A percentile compares a stretch with the other conserved stretches of the same genome.
Conservation (phyloP, 2,329 filamentous ascomycete species). For the Cladorrhinum sp. region DNA sequence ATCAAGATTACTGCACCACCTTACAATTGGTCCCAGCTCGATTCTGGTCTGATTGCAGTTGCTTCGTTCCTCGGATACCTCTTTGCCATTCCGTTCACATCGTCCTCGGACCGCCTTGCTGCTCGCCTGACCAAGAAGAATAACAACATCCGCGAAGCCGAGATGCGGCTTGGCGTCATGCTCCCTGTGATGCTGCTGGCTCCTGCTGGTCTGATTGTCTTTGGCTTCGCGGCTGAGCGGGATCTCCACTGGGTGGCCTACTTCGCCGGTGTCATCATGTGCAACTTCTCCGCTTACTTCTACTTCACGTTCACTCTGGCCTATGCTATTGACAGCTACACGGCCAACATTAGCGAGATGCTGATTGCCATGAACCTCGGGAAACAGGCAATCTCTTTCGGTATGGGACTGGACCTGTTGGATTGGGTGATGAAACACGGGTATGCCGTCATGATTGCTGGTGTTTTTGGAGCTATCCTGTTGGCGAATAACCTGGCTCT, state of each 20-base stretch:
- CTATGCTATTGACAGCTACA: conserved; percentile 56
- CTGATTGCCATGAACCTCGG: conserved; percentile 54
- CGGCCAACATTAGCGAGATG: conserved; percentile 55
- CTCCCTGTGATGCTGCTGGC: conserved; percentile 35
- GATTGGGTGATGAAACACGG: conserved; percentile 45
- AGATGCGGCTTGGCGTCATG: conserved; percentile 40
- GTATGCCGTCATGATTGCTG: conserved; percentile 46
- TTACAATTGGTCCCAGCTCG: conserved; percentile 41
- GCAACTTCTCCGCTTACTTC: conserved; percentile 46
- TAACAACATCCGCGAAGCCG: conserved; percentile 42
- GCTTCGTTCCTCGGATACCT: conserved; percentile 33
- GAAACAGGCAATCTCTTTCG: conserved; percentile 51
- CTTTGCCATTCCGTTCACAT: conserved; percentile 42
- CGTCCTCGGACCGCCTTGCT: conserved; percentile 40
- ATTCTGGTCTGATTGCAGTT: conserved; percentile 43
- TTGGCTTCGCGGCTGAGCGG: conserved; percentile 34
- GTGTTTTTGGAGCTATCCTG: conserved; percentile 44
- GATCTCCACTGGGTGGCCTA: conserved; percentile 41
- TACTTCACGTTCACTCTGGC: conserved; percentile 55
- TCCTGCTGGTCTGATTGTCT: conserved; percentile 39
- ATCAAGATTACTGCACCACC: conserved; percentile 39
- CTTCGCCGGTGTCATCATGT: conserved; percentile 45
- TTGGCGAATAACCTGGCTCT: conserved; percentile 44
- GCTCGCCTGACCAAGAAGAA: conserved; percentile 38
- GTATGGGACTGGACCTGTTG: conserved; percentile 45